phyloP scores from a whole-genome alignment of 768 basidiomycete genomes.

The Agaricus sinodeliciosus region DNA sequence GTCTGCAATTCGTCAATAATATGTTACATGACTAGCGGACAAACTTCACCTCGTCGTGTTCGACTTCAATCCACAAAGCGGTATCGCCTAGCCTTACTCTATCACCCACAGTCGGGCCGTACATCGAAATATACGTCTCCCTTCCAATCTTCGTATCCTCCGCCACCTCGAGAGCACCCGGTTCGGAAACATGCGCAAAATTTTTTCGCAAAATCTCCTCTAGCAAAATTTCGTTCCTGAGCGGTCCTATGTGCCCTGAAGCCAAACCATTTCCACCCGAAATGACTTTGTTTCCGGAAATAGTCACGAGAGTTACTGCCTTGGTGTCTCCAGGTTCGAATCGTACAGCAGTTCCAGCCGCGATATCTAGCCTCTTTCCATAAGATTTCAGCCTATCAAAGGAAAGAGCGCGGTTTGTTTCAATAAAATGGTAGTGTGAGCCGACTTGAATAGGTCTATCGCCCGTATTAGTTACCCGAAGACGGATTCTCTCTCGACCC shows the following conservation, averaged over 20 bases:
- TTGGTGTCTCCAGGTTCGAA: slow-evolving; percentile 93
- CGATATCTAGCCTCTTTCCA: slow-evolving; percentile 84
- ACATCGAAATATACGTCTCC: slow-evolving; percentile 87
- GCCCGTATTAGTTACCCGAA: slow-evolving; percentile 84
- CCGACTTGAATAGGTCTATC: slow-evolving; percentile 94
- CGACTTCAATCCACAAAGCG: slow-evolving; percentile 86
- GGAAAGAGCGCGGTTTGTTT: slow-evolving; percentile 72
- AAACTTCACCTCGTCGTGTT: slow-evolving; percentile 64
- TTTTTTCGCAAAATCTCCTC: slow-evolving; percentile 44
- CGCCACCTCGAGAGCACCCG: slow-evolving; percentile 45
- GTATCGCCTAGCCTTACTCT: slow-evolving; percentile 86
- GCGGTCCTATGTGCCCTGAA: slow-evolving; percentile 42
- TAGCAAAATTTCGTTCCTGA: slow-evolving; percentile 41
- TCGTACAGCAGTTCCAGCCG: slow-evolving; percentile 91
- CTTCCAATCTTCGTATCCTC: slow-evolving; percentile 53
- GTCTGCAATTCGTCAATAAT: slow-evolving; percentile 38
- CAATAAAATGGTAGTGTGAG: slow-evolving; percentile 92
- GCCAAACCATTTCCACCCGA: slow-evolving; percentile 79
- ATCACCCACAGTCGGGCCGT: slow-evolving; percentile 91
- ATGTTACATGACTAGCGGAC: neutral
- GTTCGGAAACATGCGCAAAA: slow-evolving; percentile 68
- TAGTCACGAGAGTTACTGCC: slow-evolving; percentile 74
- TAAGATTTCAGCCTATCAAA: slow-evolving; percentile 84
- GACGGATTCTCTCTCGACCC: slow-evolving; percentile 57
- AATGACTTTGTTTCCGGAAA: slow-evolving; percentile 65